phyloP scores from a whole-genome alignment of 208 protist species.

The Strigomonas culicis region DNA sequence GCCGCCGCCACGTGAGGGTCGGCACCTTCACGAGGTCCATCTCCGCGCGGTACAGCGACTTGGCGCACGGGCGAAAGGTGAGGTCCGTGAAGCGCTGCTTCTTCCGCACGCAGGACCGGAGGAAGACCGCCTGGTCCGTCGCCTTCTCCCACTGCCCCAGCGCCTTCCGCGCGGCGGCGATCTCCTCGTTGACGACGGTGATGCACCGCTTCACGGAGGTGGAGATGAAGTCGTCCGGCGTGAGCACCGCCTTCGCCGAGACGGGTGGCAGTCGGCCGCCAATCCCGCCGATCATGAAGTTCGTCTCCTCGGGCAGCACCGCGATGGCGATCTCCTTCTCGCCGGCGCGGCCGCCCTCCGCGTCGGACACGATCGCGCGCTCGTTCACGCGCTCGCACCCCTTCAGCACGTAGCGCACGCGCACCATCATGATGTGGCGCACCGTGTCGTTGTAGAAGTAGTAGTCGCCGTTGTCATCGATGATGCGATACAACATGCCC shows the following conservation, averaged over 20 bases:
- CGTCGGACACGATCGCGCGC: slow-evolving; percentile 20
- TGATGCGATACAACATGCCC: slow-evolving; percentile 51
- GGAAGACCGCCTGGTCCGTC: slow-evolving; percentile 27
- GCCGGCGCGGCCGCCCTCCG: slow-evolving; percentile 14
- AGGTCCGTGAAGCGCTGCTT: slow-evolving; percentile 48
- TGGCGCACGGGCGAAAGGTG: slow-evolving; percentile 30
- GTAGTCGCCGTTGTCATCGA: slow-evolving; percentile 31
- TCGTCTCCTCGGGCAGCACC: slow-evolving; percentile 55
- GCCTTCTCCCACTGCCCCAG: slow-evolving; percentile 33
- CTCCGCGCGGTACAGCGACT: slow-evolving; percentile 25
- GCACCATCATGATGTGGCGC: slow-evolving; percentile 56
- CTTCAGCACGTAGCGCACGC: slow-evolving; percentile 25
- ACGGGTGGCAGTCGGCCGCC: slow-evolving; percentile 23
- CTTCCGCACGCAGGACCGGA: slow-evolving; percentile 38
- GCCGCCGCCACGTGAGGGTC: slow-evolving; percentile 38
- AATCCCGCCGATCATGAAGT: slow-evolving; percentile 36
- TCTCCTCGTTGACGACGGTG: slow-evolving; percentile 22
- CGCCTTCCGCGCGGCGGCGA: slow-evolving; percentile 24
- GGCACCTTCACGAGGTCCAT: slow-evolving; percentile 25
- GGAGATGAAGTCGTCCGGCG: slow-evolving; percentile 35
- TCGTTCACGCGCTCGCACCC: slow-evolving; percentile 35
- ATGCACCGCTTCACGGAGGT: slow-evolving; percentile 30
- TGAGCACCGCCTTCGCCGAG: slow-evolving; percentile 31
- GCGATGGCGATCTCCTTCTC: slow-evolving; percentile 34
- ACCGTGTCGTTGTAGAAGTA: slow-evolving; percentile 78